These are phyloP conservation scores for Rhizopus stolonifer DNA, from an alignment of 371 early-diverging fungal species.

Conservation along the genomic window DNA sequence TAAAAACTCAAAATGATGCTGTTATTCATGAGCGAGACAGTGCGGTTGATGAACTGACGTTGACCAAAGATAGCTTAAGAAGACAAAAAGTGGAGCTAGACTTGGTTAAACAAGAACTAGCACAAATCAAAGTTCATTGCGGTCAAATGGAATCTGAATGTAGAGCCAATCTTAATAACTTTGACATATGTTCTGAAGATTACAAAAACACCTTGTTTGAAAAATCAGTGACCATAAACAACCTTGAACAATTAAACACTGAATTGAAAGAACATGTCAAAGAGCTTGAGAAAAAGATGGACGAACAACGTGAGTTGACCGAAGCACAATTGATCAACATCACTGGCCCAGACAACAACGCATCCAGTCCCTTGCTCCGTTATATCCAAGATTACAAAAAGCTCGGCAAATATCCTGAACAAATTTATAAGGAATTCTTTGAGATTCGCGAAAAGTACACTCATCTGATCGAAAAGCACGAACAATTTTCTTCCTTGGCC, in stretches of 20 bases:
- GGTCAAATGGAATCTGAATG: background rate
- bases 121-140: background rate
- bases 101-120: background rate
- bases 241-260: background rate
- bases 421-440: conserved; percentile 16
- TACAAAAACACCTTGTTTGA: background rate
- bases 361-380: background rate
- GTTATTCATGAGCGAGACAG: background rate
- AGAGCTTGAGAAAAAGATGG: conserved; percentile 2
- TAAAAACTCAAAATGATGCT: background rate
- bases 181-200: background rate
- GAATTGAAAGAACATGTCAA: background rate
- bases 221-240: background rate
- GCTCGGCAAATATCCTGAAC: conserved; percentile 8
- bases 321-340: conserved; percentile 2
- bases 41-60: background rate
- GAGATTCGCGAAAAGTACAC: conserved; percentile 1
- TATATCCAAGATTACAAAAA: conserved; percentile 14
- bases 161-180: background rate
- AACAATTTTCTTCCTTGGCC: background rate
- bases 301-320: conserved; percentile 8
- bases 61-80: background rate
- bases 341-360: background rate
- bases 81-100: background rate
- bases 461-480: background rate